Conservation (phyloP, 1,284 basidiomycete species). For the Puccinia triticina region DNA sequence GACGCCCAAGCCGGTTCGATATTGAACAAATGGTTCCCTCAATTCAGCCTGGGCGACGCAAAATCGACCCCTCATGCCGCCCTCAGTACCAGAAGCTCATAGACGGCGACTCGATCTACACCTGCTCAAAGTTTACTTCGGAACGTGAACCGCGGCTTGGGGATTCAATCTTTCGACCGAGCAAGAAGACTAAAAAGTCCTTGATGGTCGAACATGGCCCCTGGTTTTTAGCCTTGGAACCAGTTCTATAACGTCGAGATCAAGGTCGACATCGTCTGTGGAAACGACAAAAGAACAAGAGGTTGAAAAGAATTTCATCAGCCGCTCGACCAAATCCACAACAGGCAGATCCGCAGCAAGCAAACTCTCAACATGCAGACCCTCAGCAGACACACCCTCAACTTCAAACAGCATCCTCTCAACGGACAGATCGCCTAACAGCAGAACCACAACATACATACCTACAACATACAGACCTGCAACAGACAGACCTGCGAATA, state of each 20-base stretch:
- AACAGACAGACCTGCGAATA: too few relatives aligned
- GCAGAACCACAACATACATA: background rate
- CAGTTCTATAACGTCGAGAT: slow-evolving; percentile 22
- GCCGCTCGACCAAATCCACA: background rate
- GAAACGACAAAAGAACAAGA: slow-evolving; percentile 24
- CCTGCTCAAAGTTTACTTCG: slow-evolving; percentile 17
- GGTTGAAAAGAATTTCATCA: background rate
- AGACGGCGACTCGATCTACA: slow-evolving; percentile 40
- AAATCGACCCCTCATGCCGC: slow-evolving; percentile 19
- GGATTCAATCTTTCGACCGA: background rate
- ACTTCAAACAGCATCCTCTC: too few relatives aligned
- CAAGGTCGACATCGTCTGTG: slow-evolving; percentile 22
- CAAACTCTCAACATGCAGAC: too few relatives aligned
- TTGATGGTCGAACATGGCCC: slow-evolving; percentile 11
- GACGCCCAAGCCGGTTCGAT: background rate
- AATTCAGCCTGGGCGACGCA: background rate
- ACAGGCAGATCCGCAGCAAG: too few relatives aligned
- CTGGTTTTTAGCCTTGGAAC: slow-evolving; percentile 13
- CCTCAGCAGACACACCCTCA: too few relatives aligned
- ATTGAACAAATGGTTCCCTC: background rate
- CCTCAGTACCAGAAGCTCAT: slow-evolving; percentile 28
- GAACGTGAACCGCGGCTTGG: background rate
- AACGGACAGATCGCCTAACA: too few relatives aligned
- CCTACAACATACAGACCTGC: too few relatives aligned
- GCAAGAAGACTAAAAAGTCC: slow-evolving; percentile 25